phyloP scores from a whole-genome alignment of 495 filamentous ascomycete genomes.

The Neurospora intermedia region DNA sequence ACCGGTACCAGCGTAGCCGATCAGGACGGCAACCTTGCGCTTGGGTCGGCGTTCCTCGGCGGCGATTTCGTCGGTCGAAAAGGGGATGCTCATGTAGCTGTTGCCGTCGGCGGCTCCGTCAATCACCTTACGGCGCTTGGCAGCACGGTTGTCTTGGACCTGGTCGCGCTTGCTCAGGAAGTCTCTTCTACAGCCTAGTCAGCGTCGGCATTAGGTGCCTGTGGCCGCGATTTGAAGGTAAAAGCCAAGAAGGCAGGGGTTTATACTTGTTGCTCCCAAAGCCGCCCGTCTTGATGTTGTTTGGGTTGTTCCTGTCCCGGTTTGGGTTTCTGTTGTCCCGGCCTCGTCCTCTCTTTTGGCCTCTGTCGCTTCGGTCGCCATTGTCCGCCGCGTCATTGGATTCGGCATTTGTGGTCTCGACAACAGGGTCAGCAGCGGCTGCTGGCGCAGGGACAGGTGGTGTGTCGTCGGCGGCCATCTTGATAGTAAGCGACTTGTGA shows the following conservation, averaged over 20 bases:
- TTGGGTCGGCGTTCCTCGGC: conserved; percentile 80
- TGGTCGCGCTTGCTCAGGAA: conserved; percentile 50
- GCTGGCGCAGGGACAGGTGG: background rate
- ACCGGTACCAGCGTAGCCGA: conserved; percentile 93
- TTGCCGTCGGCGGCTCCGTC: conserved; percentile 28
- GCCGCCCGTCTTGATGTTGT: conserved; percentile 10
- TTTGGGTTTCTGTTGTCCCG: conserved; percentile 11
- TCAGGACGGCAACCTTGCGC: conserved; percentile 86
- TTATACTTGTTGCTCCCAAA: conserved; percentile 18
- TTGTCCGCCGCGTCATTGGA: conserved; percentile 7
- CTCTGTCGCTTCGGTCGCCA: conserved; percentile 2
- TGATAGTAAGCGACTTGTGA: background rate
- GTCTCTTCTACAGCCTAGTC: conserved; percentile 14
- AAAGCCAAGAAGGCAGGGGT: background rate
- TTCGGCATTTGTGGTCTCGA: background rate
- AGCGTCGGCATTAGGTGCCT: conserved; percentile 19
- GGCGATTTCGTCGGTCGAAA: conserved; percentile 61
- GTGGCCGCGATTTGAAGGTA: background rate
- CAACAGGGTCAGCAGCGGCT: background rate
- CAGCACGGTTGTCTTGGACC: conserved; percentile 42
- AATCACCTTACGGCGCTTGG: conserved; percentile 43
- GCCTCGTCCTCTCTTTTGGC: conserved; percentile 3
- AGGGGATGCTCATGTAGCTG: conserved; percentile 35
- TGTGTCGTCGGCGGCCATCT: conserved; percentile 16
- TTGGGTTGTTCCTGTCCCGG: conserved; percentile 9